Evolutionary conservation across 768 basidiomycete genomes (phyloP).

Genomic region (Leccinum subgranulosum): DNA sequence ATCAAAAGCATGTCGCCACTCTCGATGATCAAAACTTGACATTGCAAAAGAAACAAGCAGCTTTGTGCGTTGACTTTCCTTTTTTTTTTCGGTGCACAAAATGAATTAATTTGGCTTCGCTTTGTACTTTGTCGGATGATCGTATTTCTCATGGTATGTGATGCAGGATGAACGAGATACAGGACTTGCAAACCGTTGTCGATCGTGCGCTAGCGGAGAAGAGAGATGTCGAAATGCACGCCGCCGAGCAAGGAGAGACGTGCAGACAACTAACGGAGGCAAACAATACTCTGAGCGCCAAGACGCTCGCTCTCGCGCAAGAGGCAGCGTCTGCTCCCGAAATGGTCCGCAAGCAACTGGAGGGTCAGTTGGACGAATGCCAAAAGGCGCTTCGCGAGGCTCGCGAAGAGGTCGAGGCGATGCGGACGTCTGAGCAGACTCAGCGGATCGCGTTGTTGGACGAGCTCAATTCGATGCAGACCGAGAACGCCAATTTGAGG

Average conservation of each 20-base stretch:
- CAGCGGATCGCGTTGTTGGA: conserved; percentile 85
- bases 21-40: conserved; percentile 72
- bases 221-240: conserved; percentile 62
- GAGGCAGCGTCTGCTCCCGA: conserved; percentile 36
- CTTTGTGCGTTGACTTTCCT: conserved; percentile 46
- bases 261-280: conserved; percentile 71
- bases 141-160: neutral
- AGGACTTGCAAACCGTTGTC: conserved; percentile 55
- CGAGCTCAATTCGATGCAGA: conserved; percentile 81
- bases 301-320: conserved; percentile 50
- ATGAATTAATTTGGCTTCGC: neutral
- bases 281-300: conserved; percentile 74
- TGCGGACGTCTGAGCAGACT: conserved; percentile 69
- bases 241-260: conserved; percentile 72
- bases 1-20: conserved; percentile 81
- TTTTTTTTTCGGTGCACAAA: neutral
- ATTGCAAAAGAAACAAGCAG: conserved; percentile 49
- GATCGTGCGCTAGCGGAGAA: conserved; percentile 63
- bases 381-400: conserved; percentile 61
- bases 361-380: conserved; percentile 59
- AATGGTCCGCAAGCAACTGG: conserved; percentile 59
- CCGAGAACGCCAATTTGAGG: conserved; percentile 68
- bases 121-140: neutral
- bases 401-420: conserved; percentile 64
- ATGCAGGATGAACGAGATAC: conserved; percentile 63